Evolutionary conservation across 139 green algal species (phyloP), one percentile per base, ranked within the genome.

Genomic region (Tetratostichococcus sp.): DNA sequence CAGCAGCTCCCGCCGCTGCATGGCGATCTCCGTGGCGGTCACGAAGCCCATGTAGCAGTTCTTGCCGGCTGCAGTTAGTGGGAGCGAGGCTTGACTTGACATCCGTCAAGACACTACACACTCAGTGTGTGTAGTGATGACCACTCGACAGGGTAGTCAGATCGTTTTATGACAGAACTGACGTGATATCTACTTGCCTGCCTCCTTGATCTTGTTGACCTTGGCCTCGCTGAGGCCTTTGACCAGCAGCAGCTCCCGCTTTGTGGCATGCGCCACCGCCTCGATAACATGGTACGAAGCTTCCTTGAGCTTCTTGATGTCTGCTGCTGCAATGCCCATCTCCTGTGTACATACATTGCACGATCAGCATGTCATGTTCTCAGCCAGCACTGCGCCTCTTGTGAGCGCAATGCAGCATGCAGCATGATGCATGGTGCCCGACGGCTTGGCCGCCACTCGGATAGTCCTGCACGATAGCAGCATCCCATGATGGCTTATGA

Each of bases 191-290:
- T 50, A 11, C 39, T 11, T 50, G 39, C 93, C 91, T 72, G 91
- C 90, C 69, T 91, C 87, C 69, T 94, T 90, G 26, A 98, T 75
- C 80, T 98, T 98, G 31, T 93, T 84, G 14, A 94, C 92, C 76
- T 99, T 99, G 19, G 86, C 87, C 70, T 99, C 95, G 77, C 92
- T 98, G 32, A 99, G 78, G 43, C 96, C 96, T 72, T 98, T 99
- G 82, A 99, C 94, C 19, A 81, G 77, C 1, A 77, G 67, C 4
- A 99, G 86, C 70, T 97, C 89, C 31, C 89, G 91, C 79, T 90
- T 96, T 26, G 89, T 79, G 22, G 91, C 84, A 77, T 93, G 86
- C 4, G 93, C 91, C 6, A 99, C 72, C n/a, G 82, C 77, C 65
- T 97, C 92, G 6, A 97, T 83, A 1, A 91, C 93, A 79, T 94